Evolutionary conservation across 192 early-diverging fungal genomes (phyloP).

Genomic region (Umbelopsis vinacea): DNA sequence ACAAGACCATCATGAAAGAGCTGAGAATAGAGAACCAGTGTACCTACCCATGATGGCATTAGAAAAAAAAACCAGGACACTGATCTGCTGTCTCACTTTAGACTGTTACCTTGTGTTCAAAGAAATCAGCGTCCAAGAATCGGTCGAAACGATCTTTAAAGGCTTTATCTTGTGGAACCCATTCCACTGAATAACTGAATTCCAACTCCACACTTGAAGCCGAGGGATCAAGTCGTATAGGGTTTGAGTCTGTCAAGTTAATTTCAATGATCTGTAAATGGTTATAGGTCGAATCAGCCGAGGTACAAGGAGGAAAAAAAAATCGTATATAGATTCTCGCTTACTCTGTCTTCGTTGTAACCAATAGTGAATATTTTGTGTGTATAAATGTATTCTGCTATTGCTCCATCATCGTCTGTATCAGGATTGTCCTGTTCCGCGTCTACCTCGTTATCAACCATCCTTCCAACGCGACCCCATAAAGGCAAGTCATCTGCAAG

Average conservation of each 20-base stretch:
- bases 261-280: slow-evolving; percentile 57
- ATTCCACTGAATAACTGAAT: slow-evolving; percentile 79
- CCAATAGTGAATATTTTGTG: slow-evolving; percentile 62
- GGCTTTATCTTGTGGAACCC: slow-evolving; percentile 50
- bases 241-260: slow-evolving; percentile 43
- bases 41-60: slow-evolving; percentile 47
- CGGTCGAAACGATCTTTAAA: slow-evolving; percentile 70
- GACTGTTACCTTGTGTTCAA: slow-evolving; percentile 74
- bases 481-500: slow-evolving; percentile 62
- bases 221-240: slow-evolving; percentile 35
- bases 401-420: neutral
- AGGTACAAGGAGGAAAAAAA: neutral
- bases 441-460: slow-evolving; percentile 25
- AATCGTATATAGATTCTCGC: neutral
- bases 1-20: slow-evolving; percentile 82
- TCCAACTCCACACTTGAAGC: slow-evolving; percentile 42
- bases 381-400: slow-evolving; percentile 55
- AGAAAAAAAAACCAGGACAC: neutral
- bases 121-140: slow-evolving; percentile 74
- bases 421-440: neutral
- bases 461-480: slow-evolving; percentile 55
- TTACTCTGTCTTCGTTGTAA: slow-evolving; percentile 67
- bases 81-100: neutral
- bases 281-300: neutral
- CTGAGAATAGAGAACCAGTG: slow-evolving; percentile 87